Base-by-base conservation (phyloP, 2,329 filamentous ascomycete species). In the Venturia aucupariae region DNA sequence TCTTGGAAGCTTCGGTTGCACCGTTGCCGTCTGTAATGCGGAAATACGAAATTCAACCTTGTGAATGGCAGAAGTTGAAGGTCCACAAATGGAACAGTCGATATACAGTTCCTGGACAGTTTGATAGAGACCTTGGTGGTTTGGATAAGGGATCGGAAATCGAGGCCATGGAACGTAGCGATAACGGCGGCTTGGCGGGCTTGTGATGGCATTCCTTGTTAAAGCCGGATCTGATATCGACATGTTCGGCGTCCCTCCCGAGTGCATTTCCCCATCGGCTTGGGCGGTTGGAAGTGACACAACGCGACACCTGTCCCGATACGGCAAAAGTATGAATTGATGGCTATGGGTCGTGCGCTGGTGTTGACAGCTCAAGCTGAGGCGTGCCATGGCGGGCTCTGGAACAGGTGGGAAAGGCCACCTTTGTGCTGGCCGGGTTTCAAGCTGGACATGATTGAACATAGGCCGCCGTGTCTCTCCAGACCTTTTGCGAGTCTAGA, bases 321-420 rank as follows among this genome's bases (percentile, higher is more conserved):
- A 30, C 5, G 51, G 30, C 27, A 57, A 57, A 32, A 22, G 51
- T 35, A 35, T 35, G 27, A 57, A 35, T 32, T 30, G 30, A 57
- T 38, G 7, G 7, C 5, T 3, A 3, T 35, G 51, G 51, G 15
- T 35, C 51, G 51, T 57, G 51, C 51, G 27, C 48, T 32, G 48
- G 24, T 32, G n/a, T n/a, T n/a, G 24, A 55, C 24, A 35, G 51
- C 51, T 38, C 51, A 57, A 35, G 51, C 51, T 57, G 51, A 57
- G 51, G 51, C 51, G 35, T 19, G 51, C 30, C n/a, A n/a, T n/a
- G n/a, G n/a, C 17, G 27, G 51, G 30, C 51, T 35, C 51, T 57
- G 51, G 27, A 32, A 32, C 51, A 55, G 27, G 10, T 27, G 10
- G 5, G 15, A 30, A 4, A 32, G 48, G 48, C 48, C 48, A 55